These are phyloP conservation scores for Bremia lactucae DNA, from an alignment of 352 stramenopile species.

Conservation along the genomic window DNA sequence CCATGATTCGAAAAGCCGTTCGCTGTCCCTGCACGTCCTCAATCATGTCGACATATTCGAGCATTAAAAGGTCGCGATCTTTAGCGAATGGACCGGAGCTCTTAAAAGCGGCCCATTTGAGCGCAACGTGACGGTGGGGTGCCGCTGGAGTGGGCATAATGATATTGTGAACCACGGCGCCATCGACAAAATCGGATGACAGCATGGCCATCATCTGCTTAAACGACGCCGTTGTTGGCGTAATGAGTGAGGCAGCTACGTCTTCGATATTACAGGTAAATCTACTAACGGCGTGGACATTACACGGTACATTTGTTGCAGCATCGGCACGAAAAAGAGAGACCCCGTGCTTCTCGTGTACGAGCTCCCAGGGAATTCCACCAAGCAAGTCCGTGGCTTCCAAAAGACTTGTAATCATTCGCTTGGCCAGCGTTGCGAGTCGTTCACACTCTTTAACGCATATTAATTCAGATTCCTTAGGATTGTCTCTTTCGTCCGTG, in stretches of 20 bases:
- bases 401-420: constrained; percentile 72
- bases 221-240: constrained; percentile 61
- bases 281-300: constrained; percentile 80
- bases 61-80: constrained; percentile 72
- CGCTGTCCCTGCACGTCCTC: constrained; percentile 78
- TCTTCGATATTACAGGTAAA: constrained; percentile 73
- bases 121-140: constrained; percentile 65
- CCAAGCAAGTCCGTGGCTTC: constrained; percentile 65
- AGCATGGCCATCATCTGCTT: constrained; percentile 81
- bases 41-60: constrained; percentile 86
- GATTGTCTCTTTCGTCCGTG: constrained; percentile 12
- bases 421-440: constrained; percentile 63
- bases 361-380: constrained; percentile 55
- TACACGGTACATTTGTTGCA: constrained; percentile 53
- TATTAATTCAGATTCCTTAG: constrained; percentile 15
- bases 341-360: constrained; percentile 77
- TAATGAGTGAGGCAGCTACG: constrained; percentile 76
- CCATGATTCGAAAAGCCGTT: constrained; percentile 76
- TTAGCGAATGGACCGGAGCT: constrained; percentile 69
- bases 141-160: constrained; percentile 50
- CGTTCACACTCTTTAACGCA: constrained; percentile 50
- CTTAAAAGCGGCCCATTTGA: constrained; percentile 84
- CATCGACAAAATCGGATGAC: constrained; percentile 77
- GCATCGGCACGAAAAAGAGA: constrained; percentile 70
- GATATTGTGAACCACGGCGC: constrained; percentile 73